These are phyloP conservation scores for Fonsecaea monophora DNA, from an alignment of 2,329 filamentous ascomycete genomes.

Conservation along the genomic window DNA sequence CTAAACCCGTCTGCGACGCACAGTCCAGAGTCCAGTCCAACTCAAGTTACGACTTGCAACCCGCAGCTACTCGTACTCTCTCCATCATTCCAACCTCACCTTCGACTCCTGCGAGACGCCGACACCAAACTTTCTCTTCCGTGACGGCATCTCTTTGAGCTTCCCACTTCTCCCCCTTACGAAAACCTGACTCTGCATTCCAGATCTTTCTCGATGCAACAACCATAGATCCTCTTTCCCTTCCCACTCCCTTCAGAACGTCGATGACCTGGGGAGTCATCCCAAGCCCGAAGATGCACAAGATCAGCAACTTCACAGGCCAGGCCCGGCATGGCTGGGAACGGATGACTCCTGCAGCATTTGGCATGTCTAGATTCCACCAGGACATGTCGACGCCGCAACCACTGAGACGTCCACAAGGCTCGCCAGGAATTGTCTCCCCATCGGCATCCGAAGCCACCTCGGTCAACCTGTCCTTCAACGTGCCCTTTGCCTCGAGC, in stretches of 20 bases:
- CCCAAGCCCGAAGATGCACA: conserved; percentile 61
- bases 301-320: conserved; percentile 72
- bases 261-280: conserved; percentile 41
- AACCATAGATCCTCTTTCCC: conserved; percentile 29
- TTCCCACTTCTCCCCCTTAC: neutral
- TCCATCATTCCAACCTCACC: conserved; percentile 14
- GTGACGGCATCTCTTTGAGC: conserved; percentile 15
- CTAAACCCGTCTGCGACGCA: conserved; percentile 18
- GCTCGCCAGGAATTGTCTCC: conserved; percentile 60
- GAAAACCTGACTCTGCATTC: conserved; percentile 9
- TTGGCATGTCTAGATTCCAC: conserved; percentile 67
- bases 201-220: conserved; percentile 33
- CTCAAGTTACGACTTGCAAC: conserved; percentile 4
- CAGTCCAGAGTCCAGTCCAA: conserved; percentile 9
- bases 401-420: conserved; percentile 63
- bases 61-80: conserved; percentile 3
- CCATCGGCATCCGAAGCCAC: conserved; percentile 75
- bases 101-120: conserved; percentile 9
- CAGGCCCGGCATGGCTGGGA: conserved; percentile 72
- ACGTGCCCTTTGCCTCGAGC: conserved; percentile 92
- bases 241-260: conserved; percentile 32
- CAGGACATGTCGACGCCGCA: conserved; percentile 60
- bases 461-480: conserved; percentile 92
- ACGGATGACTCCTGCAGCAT: conserved; percentile 68
- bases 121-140: neutral